These are phyloP conservation scores for Podospora pseudoanserina DNA, from an alignment of 495 filamentous ascomycete species.

Conservation along the genomic window DNA sequence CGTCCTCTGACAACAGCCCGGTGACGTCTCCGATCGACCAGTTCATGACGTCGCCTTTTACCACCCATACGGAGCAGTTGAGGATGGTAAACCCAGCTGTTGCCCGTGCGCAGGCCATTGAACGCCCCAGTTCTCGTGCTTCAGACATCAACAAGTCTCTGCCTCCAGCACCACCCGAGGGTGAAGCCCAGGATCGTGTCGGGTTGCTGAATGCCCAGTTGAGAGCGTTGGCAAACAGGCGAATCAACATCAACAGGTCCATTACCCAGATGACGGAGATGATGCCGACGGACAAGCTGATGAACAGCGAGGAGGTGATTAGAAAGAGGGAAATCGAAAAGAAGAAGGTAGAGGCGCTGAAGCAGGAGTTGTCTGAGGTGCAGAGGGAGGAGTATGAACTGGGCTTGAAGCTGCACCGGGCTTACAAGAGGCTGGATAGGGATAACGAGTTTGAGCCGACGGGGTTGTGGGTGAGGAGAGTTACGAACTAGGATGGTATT, in stretches of 20 bases:
- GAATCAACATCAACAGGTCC: constrained; percentile 65
- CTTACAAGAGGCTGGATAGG: constrained; percentile 70
- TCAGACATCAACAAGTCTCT: constrained; percentile 53
- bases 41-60: constrained; percentile 28
- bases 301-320: constrained; percentile 43
- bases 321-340: constrained; percentile 63
- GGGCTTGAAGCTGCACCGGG: constrained; percentile 75
- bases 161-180: constrained; percentile 55
- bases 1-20: constrained; percentile 23
- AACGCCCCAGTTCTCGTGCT: constrained; percentile 26
- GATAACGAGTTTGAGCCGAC: constrained; percentile 62
- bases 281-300: constrained; percentile 52
- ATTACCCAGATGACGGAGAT: constrained; percentile 69
- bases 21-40: constrained; percentile 30
- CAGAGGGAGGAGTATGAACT: constrained; percentile 79
- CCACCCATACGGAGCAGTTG: constrained; percentile 3
- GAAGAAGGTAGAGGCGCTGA: constrained; percentile 64
- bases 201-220: constrained; percentile 63
- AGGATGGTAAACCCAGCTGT: constrained; percentile 12
- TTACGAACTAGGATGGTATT: constrained; percentile 30
- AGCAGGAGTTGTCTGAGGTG: constrained; percentile 73
- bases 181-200: constrained; percentile 56
- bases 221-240: constrained; percentile 60
- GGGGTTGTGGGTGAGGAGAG: constrained; percentile 77
- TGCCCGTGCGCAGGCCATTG: constrained; percentile 16